phyloP scores from a whole-genome alignment of 306 rosid genomes.

The Crotalaria pallida region DNA sequence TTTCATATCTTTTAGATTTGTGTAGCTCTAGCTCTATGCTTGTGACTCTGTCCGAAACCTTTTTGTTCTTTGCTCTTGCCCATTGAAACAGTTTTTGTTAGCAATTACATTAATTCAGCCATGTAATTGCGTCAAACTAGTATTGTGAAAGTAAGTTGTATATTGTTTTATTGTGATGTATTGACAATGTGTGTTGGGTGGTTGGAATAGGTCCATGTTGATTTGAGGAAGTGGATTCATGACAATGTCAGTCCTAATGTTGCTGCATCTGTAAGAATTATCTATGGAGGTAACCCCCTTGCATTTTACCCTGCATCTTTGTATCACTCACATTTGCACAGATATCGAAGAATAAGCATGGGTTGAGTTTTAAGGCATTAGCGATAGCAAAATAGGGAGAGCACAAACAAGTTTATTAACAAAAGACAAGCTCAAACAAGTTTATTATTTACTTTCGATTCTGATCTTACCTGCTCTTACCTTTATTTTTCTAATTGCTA shows the following conservation, averaged over 20 bases:
- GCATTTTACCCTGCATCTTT: not conserved
- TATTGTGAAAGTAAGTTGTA: not conserved
- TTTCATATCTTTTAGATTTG: not conserved
- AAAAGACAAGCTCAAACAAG: not conserved
- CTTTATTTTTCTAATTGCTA: not conserved
- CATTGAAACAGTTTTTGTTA: not conserved
- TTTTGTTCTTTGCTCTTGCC: not conserved
- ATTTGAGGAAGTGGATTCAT: constrained; percentile 75
- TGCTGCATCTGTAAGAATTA: constrained; percentile 65
- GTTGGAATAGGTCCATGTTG: constrained; percentile 67
- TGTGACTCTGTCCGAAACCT: not conserved
- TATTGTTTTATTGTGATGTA: not conserved
- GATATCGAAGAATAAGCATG: not conserved
- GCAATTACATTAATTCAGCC: not conserved
- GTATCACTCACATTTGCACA: not conserved
- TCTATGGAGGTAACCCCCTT: constrained; percentile 73
- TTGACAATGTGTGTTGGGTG: constrained; percentile 13
- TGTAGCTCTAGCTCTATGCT: no score
- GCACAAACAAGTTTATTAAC: not conserved
- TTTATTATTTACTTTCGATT: not conserved
- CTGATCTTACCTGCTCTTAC: not conserved
- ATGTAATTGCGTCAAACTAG: not conserved
- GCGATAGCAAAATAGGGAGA: not conserved
- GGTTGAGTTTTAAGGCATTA: not conserved
- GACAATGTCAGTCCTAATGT: constrained; percentile 58